Conservation (phyloP, 371 early-diverging fungal genomes). For the Mucor sp. region DNA sequence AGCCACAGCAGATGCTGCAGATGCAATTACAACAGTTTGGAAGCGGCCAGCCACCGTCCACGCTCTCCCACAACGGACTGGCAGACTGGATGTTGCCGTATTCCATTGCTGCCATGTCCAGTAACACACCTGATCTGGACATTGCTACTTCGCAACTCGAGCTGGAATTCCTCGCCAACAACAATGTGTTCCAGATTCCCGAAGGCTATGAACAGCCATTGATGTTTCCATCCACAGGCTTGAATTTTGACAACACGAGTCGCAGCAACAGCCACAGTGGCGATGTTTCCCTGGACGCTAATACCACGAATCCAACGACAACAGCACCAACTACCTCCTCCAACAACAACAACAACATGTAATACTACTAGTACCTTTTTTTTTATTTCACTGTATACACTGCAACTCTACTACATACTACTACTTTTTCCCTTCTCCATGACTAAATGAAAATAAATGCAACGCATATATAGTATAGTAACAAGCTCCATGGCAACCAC, state of each 20-base stretch:
- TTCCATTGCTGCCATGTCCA: slow-evolving; percentile 1
- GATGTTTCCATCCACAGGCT: slow-evolving; percentile 6
- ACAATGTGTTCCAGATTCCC: slow-evolving; percentile 16
- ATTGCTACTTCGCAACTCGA: neutral
- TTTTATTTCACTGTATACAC: too few species aligned
- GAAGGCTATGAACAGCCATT: slow-evolving; percentile 19
- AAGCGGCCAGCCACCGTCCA: neutral
- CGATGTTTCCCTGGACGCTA: neutral
- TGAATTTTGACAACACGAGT: neutral
- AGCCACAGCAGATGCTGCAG: neutral
- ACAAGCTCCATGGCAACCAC: too few species aligned
- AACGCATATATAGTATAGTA: too few species aligned
- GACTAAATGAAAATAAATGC: too few species aligned
- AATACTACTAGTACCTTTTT: neutral
- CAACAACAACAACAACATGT: neutral
- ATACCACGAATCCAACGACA: neutral
- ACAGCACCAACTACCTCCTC: neutral
- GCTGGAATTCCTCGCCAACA: neutral
- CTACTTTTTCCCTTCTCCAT: neutral
- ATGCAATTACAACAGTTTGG: neutral
- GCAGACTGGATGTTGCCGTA: slow-evolving; percentile 14
- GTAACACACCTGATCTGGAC: neutral
- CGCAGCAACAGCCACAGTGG: neutral
- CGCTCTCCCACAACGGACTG: neutral
- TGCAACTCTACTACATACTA: neutral